These are phyloP conservation scores for Barbatosphaeria neglecta DNA, from an alignment of 495 filamentous ascomycete genomes.

Conservation along the genomic window DNA sequence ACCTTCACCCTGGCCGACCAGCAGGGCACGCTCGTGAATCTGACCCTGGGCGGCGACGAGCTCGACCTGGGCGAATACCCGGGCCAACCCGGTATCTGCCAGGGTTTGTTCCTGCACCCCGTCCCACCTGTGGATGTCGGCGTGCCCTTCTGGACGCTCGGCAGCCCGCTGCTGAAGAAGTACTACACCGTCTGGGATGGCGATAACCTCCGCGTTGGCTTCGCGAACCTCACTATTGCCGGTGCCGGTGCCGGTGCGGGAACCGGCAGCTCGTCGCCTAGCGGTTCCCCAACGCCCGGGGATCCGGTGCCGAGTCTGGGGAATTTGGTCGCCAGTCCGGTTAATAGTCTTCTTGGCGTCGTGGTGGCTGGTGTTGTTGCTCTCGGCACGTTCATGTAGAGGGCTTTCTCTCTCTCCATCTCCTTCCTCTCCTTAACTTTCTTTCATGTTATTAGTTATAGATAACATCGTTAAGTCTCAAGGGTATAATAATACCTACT, in stretches of 20 bases:
- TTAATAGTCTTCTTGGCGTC: too few relatives aligned
- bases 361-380: too few relatives aligned
- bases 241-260: not conserved
- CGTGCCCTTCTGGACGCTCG: conserved; percentile 11
- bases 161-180: conserved; percentile 8
- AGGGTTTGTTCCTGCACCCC: conserved; percentile 11
- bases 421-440: too few relatives aligned
- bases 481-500: too few relatives aligned
- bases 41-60: conserved; percentile 6
- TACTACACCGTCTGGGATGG: conserved; percentile 18
- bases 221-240: conserved; percentile 1
- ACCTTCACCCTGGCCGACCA: conserved; percentile 8
- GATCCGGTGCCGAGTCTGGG: too few relatives aligned
- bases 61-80: conserved; percentile 14
- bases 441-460: too few relatives aligned
- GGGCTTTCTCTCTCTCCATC: too few relatives aligned
- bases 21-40: not conserved
- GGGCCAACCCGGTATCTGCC: conserved; percentile 10
- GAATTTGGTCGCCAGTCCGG: too few relatives aligned
- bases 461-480: too few relatives aligned
- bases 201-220: conserved; percentile 6
- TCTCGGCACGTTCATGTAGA: too few relatives aligned
- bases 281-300: conserved; percentile 1
- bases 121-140: not conserved
- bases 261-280: not conserved